A percentile compares a stretch with the other conserved stretches of the same genome.
These are phyloP conservation scores for Trametes polyzona DNA, from an alignment of 1,284 basidiomycete genomes.

Conservation along the genomic window DNA sequence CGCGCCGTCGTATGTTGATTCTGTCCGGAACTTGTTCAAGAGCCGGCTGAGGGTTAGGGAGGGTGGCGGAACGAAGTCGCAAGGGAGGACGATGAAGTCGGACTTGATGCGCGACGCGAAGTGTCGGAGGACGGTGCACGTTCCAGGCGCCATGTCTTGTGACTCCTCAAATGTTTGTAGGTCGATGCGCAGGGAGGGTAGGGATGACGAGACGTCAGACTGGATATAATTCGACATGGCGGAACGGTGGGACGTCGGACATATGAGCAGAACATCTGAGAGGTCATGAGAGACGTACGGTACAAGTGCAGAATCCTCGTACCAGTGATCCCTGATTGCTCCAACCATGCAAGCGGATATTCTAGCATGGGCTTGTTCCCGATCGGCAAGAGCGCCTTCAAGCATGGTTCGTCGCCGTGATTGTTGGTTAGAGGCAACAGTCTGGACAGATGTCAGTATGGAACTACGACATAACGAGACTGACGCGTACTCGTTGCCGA, in stretches of 20 bases:
- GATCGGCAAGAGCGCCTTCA: slow-evolving; percentile 86
- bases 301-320: slow-evolving; percentile 8
- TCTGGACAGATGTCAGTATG: slow-evolving; percentile 44
- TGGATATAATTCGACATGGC: slow-evolving; percentile 83
- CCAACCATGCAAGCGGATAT: slow-evolving; percentile 84
- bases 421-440: slow-evolving; percentile 74
- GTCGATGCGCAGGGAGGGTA: slow-evolving; percentile 69
- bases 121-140: slow-evolving; percentile 70
- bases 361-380: slow-evolving; percentile 89
- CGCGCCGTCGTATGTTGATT: slow-evolving; percentile 63
- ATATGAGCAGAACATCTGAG: slow-evolving; percentile 84
- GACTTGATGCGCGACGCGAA: slow-evolving; percentile 71
- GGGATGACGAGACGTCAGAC: slow-evolving; percentile 59
- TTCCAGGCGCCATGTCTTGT: slow-evolving; percentile 64
- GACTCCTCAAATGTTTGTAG: slow-evolving; percentile 78
- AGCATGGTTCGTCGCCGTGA: slow-evolving; percentile 74
- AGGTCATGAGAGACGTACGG: background rate
- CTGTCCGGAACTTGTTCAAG: slow-evolving; percentile 82
- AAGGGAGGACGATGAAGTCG: slow-evolving; percentile 91
- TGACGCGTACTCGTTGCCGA: slow-evolving; percentile 80
- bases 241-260: slow-evolving; percentile 74
- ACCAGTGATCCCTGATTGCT: slow-evolving; percentile 87
- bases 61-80: slow-evolving; percentile 85
- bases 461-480: background rate
- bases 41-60: slow-evolving; percentile 71